phyloP scores from a whole-genome alignment of 345 rosid genomes.

The Aquilaria yunnanensis region DNA sequence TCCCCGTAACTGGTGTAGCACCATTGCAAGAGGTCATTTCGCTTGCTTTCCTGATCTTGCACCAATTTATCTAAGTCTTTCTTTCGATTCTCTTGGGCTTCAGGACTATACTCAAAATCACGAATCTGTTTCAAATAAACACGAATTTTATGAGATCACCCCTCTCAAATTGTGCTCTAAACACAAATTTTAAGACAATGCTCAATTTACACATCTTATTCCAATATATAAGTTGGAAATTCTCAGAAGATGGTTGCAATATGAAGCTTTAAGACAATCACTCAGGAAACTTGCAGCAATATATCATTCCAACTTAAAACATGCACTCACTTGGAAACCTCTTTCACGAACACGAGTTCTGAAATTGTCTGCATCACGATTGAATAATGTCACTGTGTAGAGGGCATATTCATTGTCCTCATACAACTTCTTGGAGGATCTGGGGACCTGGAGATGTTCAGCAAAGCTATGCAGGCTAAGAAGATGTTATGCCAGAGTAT shows the following conservation, averaged over 20 bases:
- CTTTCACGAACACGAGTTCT: conserved; percentile 74
- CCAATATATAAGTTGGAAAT: no score
- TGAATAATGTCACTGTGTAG: conserved; percentile 78
- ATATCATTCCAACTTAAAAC: background rate
- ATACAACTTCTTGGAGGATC: conserved; percentile 83
- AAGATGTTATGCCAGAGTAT: no score
- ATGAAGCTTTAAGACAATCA: no score
- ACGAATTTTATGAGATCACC: background rate
- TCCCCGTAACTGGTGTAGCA: conserved; percentile 96
- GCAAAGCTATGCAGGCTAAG: conserved; percentile 3
- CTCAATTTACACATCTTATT: no score
- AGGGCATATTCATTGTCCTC: conserved; percentile 99
- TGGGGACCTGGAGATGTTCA: conserved; percentile 65
- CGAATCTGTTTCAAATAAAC: conserved; percentile 50
- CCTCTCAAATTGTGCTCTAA: no score
- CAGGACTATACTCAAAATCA: conserved; percentile 85
- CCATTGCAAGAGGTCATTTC: conserved; percentile 96
- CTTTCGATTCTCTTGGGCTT: conserved; percentile 81
- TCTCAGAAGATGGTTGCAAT: no score
- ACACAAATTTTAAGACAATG: no score
- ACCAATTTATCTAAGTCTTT: conserved; percentile 73
- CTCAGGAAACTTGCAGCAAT: no score
- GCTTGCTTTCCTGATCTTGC: conserved; percentile 72
- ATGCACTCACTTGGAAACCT: conserved; percentile 80
- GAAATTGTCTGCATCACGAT: conserved; percentile 92